phyloP scores from a whole-genome alignment of 169 alveolate species.

The Toxoplasma gondii region DNA sequence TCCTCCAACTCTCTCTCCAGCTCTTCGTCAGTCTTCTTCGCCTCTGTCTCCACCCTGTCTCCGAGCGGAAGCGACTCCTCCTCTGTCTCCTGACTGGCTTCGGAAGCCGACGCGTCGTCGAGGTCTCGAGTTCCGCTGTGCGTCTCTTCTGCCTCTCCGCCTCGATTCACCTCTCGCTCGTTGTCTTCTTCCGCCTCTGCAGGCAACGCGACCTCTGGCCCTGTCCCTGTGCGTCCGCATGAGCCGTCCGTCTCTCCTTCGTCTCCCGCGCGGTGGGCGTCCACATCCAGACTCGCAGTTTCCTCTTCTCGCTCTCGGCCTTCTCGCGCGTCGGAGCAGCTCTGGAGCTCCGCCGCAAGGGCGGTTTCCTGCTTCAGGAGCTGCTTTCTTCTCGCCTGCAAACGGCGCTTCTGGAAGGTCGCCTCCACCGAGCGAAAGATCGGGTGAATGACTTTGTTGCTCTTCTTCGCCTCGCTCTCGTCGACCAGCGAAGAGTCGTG shows the following conservation, averaged over 20 bases:
- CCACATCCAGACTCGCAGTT: too few relatives aligned
- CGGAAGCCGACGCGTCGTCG: neutral
- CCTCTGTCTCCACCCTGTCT: neutral
- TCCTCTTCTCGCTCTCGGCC: too few relatives aligned
- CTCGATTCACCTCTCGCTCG: too few relatives aligned
- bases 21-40: neutral
- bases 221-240: too few relatives aligned
- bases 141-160: too few relatives aligned
- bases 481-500: slow-evolving; percentile 4
- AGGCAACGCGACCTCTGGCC: too few relatives aligned
- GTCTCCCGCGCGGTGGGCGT: too few relatives aligned
- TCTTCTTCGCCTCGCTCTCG: slow-evolving; percentile 1
- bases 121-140: too few relatives aligned
- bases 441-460: neutral
- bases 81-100: neutral
- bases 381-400: neutral
- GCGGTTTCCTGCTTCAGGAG: neutral
- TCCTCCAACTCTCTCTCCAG: neutral
- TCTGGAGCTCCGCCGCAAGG: neutral
- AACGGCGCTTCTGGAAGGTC: neutral
- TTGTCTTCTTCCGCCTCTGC: too few relatives aligned
- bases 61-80: neutral
- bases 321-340: too few relatives aligned
- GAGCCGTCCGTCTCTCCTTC: too few relatives aligned
- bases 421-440: neutral